Percentiles rank a stretch among this genome's conserved stretches.
These are phyloP conservation scores for Fusarium tanahbumbuense DNA, from an alignment of 2,329 filamentous ascomycete genomes.

Conservation along the genomic window DNA sequence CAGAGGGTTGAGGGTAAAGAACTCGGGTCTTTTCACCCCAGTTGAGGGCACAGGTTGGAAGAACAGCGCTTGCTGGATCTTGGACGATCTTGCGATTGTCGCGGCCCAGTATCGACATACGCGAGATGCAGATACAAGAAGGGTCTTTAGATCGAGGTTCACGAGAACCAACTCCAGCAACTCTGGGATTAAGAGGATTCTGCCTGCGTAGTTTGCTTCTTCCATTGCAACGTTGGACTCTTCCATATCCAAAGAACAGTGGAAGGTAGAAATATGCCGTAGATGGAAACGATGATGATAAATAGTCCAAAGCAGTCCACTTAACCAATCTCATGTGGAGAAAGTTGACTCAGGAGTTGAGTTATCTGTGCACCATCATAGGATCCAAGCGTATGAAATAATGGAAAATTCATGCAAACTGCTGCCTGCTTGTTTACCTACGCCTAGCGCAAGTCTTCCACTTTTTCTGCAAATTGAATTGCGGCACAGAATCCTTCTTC, in stretches of 20 bases:
- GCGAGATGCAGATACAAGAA: slow-evolving; percentile 43
- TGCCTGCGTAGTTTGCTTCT: neutral
- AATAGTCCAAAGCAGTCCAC: neutral
- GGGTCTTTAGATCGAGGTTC: slow-evolving; percentile 43
- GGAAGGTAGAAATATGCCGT: no score
- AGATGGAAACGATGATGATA: neutral
- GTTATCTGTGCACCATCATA: neutral
- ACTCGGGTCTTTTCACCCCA: neutral
- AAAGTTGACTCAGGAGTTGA: neutral
- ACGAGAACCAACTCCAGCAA: slow-evolving; percentile 46
- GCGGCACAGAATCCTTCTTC: neutral
- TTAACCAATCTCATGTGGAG: neutral
- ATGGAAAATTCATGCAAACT: neutral
- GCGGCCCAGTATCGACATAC: slow-evolving; percentile 42
- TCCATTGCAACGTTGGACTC: neutral
- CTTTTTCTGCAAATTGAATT: no score
- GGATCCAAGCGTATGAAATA: neutral
- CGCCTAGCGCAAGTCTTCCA: neutral
- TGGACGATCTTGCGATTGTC: slow-evolving; percentile 18
- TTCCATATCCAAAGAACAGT: neutral
- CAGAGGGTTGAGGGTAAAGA: slow-evolving; percentile 26
- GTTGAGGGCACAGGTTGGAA: slow-evolving; percentile 11
- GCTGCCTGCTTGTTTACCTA: neutral
- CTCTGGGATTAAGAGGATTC: slow-evolving; percentile 34
- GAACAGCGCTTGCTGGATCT: slow-evolving; percentile 30